A percentile compares a stretch with the other conserved stretches of the same genome.
phyloP scores from a whole-genome alignment of 2,329 filamentous ascomycete species.

The Microsporum audouinii region DNA sequence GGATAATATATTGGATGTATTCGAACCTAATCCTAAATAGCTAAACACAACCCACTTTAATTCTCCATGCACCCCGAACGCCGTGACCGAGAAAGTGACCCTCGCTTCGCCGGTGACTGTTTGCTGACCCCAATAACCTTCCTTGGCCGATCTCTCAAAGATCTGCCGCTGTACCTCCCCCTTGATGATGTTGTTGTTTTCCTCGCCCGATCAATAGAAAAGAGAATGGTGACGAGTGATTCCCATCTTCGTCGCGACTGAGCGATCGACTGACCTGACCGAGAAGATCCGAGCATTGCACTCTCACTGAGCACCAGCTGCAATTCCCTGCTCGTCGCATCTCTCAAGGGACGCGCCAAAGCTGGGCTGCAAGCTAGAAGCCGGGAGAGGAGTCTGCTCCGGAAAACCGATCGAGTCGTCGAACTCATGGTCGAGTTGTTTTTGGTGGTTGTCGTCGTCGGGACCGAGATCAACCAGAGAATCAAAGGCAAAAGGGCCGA shows the following conservation, averaged over 20 bases:
- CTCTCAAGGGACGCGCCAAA: constrained; percentile 43
- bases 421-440: constrained; percentile 27
- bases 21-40: not conserved
- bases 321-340: constrained; percentile 44
- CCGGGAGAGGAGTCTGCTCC: constrained; percentile 40
- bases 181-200: constrained; percentile 16
- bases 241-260: constrained; percentile 31
- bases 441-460: constrained; percentile 20
- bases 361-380: constrained; percentile 43
- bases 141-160: not conserved
- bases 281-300: constrained; percentile 25
- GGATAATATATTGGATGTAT: not conserved
- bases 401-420: constrained; percentile 38
- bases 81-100: not conserved
- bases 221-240: constrained; percentile 37
- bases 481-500: constrained; percentile 42
- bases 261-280: constrained; percentile 24
- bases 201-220: constrained; percentile 34
- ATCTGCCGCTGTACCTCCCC: not conserved
- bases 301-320: constrained; percentile 39
- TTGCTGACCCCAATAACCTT: not conserved
- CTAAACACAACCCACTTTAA: not conserved
- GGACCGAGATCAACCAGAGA: constrained; percentile 45
- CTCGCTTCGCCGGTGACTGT: not conserved
- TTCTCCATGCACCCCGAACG: not conserved